phyloP scores from a whole-genome alignment of 75 land plant species.

The Pinus albicaulis region DNA sequence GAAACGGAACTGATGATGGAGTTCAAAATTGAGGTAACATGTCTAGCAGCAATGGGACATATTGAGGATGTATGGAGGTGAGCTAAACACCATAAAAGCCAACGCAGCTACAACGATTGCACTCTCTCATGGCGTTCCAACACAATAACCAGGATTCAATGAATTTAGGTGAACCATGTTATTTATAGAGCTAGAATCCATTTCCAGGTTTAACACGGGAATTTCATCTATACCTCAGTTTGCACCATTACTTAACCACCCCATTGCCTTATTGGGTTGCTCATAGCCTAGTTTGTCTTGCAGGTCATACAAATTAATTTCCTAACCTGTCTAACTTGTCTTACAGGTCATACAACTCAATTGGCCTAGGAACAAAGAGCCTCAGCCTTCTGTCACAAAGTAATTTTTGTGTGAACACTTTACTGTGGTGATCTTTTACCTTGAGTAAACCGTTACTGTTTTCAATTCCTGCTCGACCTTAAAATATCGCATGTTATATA shows the following conservation, averaged over 20 bases:
- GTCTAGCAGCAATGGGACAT: too few relatives aligned
- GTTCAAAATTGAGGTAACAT: too few relatives aligned
- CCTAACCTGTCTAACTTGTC: too few relatives aligned
- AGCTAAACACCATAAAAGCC: too few relatives aligned
- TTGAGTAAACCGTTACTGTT: constrained; percentile 65
- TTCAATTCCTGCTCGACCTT: constrained; percentile 21
- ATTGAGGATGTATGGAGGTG: too few relatives aligned
- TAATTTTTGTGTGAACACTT: constrained; percentile 85
- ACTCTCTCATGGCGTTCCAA: not conserved
- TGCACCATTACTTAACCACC: constrained; percentile 84
- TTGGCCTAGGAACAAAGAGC: constrained; percentile 84
- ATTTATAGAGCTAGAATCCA: constrained; percentile 14
- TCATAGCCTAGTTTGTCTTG: constrained; percentile 84
- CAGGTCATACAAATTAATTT: too few relatives aligned
- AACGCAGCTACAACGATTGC: constrained; percentile 3
- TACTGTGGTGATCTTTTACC: constrained; percentile 96
- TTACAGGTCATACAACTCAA: constrained; percentile 87
- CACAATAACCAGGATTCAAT: constrained; percentile 12
- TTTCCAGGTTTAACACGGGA: constrained; percentile 13
- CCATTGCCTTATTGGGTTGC: constrained; percentile 95
- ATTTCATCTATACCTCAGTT: constrained; percentile 66
- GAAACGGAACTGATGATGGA: too few relatives aligned
- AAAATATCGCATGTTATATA: too few relatives aligned
- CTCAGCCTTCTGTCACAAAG: constrained; percentile 80
- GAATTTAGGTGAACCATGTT: not conserved